Evolutionary conservation across 441 rosid genomes (phyloP).

Genomic region (Bocquillonia castaneifolia): DNA sequence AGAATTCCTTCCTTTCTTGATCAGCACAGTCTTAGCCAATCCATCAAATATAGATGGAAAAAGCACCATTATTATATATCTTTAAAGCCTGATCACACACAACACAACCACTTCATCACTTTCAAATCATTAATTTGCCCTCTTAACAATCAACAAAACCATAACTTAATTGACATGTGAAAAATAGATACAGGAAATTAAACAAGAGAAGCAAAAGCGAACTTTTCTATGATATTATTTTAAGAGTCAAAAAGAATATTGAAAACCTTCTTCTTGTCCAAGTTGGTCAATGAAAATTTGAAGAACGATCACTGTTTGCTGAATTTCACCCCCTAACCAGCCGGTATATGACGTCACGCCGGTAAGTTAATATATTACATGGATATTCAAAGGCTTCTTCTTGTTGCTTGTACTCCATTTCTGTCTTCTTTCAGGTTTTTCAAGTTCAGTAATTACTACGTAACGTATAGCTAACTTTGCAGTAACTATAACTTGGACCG

Average conservation of each 20-base stretch:
- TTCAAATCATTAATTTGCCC: neutral
- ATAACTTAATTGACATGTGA: no score
- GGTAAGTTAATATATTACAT: conserved; percentile 3
- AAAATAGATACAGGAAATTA: neutral
- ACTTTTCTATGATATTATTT: neutral
- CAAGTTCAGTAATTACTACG: conserved; percentile 15
- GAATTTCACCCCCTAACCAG: conserved; percentile 5
- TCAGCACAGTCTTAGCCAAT: conserved; percentile 47
- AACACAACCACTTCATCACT: neutral
- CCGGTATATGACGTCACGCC: conserved; percentile 22
- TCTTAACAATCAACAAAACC: neutral
- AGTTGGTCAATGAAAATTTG: conserved; percentile 10
- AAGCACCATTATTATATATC: conserved; percentile 21
- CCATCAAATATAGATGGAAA: conserved; percentile 64
- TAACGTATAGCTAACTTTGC: conserved; percentile 24
- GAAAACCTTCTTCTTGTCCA: neutral
- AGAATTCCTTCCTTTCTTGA: conserved; percentile 43
- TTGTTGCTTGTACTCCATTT: conserved; percentile 36
- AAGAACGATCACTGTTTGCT: neutral
- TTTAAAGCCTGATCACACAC: neutral
- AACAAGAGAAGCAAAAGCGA: neutral
- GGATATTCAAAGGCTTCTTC: conserved; percentile 23
- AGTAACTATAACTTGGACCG: neutral
- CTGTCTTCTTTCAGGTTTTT: conserved; percentile 15
- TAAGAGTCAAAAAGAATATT: neutral